Base-by-base conservation (phyloP, 768 basidiomycete species). In the Boletus eberwhitei region DNA sequence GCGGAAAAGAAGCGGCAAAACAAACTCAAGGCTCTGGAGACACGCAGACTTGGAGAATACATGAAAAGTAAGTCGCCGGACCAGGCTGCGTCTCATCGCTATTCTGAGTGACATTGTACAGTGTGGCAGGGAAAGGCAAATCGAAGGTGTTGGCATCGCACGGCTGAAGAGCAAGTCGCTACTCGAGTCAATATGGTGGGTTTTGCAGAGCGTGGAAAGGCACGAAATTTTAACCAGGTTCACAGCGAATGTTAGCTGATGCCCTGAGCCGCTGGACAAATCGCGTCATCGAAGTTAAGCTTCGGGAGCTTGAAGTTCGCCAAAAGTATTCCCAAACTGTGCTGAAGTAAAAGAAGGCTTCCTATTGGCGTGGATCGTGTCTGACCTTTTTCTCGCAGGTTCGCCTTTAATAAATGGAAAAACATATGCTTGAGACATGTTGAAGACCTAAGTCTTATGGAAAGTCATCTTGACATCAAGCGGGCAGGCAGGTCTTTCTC, bases 401-500 rank as follows among this genome's bases (percentile, higher is more conserved):
- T 66, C 49, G 78, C 80, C 7, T 88, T 88, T 60, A 74, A 69
- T 44, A 88, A 85, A 71, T 93, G 91, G 90, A 85, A 82, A 63
- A 71, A 67, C 7, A 73, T 79, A 36, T 82, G 79, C 62, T 71
- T 75, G 36, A 82, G 84, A 24, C 88, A 89, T 64, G 78, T 79
- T 2, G 87, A 91, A 65, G 83, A 86, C 58, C 70, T 86, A 4
- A 86, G 83, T 60, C 79, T 94, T n/a, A 83, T 93, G 80, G 86
- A 90, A 64, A 92, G 88, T 64, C 89, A 90, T 68, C 80, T 85
- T 53, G 79, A 87, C 56, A 84, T 93, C 42, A 90, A 89, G 69
- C 80, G 80, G 41, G 89, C 91, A 78, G 91, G 91, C 84, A 62
- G 36, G 71, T 55, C 32, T 36, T 54, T 48, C 24, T 41, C 42